A percentile compares a stretch with the other conserved stretches of the same genome.
Conservation (phyloP, 2,329 filamentous ascomycete genomes). For the Emericellopsis cladophorae region DNA sequence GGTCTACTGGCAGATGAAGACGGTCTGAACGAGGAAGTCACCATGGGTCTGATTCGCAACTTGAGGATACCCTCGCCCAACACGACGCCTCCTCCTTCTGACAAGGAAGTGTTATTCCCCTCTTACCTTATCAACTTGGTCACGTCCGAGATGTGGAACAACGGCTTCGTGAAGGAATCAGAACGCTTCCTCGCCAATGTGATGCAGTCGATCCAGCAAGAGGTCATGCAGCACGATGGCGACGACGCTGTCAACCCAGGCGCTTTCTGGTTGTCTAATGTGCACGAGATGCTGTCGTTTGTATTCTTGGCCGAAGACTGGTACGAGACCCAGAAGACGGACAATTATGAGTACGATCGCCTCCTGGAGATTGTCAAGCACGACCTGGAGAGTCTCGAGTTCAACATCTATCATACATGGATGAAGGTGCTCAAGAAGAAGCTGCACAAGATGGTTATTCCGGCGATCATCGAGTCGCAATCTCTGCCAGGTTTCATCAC, state of each 20-base stretch:
- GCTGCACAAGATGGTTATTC: constrained; percentile 98
- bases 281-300: constrained; percentile 99
- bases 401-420: constrained; percentile 99
- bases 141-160: constrained; percentile 99
- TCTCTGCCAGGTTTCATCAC: constrained; percentile 97
- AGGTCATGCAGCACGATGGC: constrained; percentile 97
- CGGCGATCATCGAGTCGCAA: constrained; percentile 97
- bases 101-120: constrained; percentile 98
- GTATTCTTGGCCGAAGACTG: constrained; percentile 98
- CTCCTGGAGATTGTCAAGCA: constrained; percentile 98
- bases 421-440: constrained; percentile 99
- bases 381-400: constrained; percentile 93
- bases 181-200: constrained; percentile 98
- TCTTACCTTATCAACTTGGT: constrained; percentile 98
- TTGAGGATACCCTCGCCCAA: constrained; percentile 89
- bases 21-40: constrained; percentile 91
- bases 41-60: constrained; percentile 89
- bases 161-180: constrained; percentile 98
- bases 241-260: constrained; percentile 96
- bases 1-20: constrained; percentile 90
- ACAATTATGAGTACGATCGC: constrained; percentile 98
- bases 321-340: constrained; percentile 98
- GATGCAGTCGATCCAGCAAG: constrained; percentile 98
- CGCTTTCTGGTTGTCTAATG: constrained; percentile 97
- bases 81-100: constrained; percentile 77